Evolutionary conservation across 345 rosid species (phyloP).

Genomic region (Turritis glabra): DNA sequence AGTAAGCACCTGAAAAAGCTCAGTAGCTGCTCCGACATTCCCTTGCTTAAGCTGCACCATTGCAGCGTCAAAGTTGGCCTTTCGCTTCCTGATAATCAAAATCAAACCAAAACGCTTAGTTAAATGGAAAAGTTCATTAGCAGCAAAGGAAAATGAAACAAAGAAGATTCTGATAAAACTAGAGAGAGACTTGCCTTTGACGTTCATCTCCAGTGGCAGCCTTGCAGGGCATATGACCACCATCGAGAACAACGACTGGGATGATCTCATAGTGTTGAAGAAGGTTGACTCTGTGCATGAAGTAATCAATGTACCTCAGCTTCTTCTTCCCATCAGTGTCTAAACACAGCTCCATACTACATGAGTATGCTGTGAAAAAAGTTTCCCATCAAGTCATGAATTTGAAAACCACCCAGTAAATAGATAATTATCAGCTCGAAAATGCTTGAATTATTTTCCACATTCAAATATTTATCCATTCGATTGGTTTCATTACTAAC

Average conservation of each 20-base stretch:
- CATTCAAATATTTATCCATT: not conserved
- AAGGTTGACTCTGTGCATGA: conserved; percentile 79
- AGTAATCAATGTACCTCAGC: conserved; percentile 63
- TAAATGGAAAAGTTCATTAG: not conserved
- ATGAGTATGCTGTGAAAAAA: conserved; percentile 69
- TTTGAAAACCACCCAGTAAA: not conserved
- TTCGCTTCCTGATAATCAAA: conserved; percentile 54
- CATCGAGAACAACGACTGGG: conserved; percentile 87
- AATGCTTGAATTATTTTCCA: not conserved
- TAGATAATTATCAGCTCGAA: not conserved
- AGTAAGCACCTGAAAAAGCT: conserved; percentile 69
- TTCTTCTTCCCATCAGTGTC: conserved; percentile 62
- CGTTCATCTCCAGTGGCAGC: conserved; percentile 72
- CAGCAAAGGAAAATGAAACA: not conserved
- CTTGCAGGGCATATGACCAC: conserved; percentile 77
- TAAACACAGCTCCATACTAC: conserved; percentile 94
- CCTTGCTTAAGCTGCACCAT: conserved; percentile 74
- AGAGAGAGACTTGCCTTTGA: conserved; percentile 46
- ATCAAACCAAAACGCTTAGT: not conserved
- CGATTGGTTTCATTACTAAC: too few species aligned
- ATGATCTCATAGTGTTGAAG: conserved; percentile 63
- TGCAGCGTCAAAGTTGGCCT: conserved; percentile 62
- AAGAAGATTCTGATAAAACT: not conserved
- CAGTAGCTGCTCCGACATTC: conserved; percentile 65
- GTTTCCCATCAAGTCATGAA: conserved; percentile 9